phyloP scores from a whole-genome alignment of 129 eudicot species.

The Smallanthus sonchifolius region DNA sequence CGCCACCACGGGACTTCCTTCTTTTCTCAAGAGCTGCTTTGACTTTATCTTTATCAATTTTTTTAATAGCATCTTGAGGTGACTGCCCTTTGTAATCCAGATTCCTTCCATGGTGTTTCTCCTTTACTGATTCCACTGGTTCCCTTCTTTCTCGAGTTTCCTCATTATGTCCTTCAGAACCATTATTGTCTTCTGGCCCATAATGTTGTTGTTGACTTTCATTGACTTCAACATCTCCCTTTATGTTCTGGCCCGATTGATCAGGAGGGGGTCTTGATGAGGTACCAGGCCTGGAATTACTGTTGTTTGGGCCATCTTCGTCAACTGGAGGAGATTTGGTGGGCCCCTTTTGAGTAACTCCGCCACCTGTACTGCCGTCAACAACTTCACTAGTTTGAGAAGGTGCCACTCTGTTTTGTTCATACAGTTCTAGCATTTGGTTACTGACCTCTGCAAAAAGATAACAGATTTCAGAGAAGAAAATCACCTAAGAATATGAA shows the following conservation, averaged over 20 bases:
- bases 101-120: constrained; percentile 47
- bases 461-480: neutral
- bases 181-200: constrained; percentile 35
- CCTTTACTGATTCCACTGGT: constrained; percentile 33
- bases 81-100: constrained; percentile 53
- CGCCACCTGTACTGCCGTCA: constrained; percentile 71
- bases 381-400: constrained; percentile 87
- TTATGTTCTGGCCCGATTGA: constrained; percentile 37
- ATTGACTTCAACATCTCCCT: constrained; percentile 44
- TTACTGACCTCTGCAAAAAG: constrained; percentile 85
- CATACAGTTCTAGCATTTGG: constrained; percentile 90
- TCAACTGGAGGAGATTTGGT: constrained; percentile 33
- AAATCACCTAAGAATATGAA: neutral
- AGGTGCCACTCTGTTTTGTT: constrained; percentile 74
- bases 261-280: constrained; percentile 39
- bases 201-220: constrained; percentile 45
- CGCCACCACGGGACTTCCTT: constrained; percentile 66
- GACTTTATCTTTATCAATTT: constrained; percentile 69
- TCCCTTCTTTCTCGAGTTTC: constrained; percentile 50
- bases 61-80: constrained; percentile 61
- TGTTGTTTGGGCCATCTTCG: constrained; percentile 46
- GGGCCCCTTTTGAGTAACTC: constrained; percentile 42
- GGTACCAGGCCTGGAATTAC: constrained; percentile 44
- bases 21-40: constrained; percentile 76
- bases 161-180: constrained; percentile 38